These are phyloP conservation scores for Fusarium sp. DNA, from an alignment of 2,329 filamentous ascomycete genomes.

Conservation along the genomic window DNA sequence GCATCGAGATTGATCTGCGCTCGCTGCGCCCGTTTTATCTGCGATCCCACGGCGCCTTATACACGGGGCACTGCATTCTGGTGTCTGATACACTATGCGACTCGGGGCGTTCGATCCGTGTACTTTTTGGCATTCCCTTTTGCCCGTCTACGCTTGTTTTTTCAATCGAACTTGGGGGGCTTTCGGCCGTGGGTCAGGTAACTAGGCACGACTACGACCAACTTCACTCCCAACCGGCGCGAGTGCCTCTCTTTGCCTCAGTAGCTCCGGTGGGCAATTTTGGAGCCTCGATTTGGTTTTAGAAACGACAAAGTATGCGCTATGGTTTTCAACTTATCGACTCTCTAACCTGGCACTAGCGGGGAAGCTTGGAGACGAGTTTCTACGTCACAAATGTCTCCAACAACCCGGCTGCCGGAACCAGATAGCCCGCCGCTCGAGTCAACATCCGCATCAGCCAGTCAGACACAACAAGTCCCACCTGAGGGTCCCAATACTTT, in stretches of 20 bases:
- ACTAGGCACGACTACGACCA: not conserved
- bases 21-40: not conserved
- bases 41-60: not conserved
- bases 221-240: not conserved
- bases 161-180: constrained; percentile 6
- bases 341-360: too few species aligned
- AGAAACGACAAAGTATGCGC: too few species aligned
- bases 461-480: not conserved
- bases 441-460: not conserved
- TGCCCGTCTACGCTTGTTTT: not conserved
- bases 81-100: not conserved
- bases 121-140: not conserved
- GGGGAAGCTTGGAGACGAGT: too few species aligned
- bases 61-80: not conserved
- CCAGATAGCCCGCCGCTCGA: too few species aligned
- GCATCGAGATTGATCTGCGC: constrained; percentile 9
- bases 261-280: too few species aligned
- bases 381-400: too few species aligned
- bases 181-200: not conserved
- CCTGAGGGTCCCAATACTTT: not conserved
- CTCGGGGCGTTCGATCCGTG: not conserved
- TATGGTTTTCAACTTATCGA: too few species aligned
- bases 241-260: not conserved
- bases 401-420: too few species aligned
- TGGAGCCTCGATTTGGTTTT: too few species aligned